These are phyloP conservation scores for Neonectria neomacrospora DNA, from an alignment of 2,329 filamentous ascomycete genomes.

Conservation along the genomic window DNA sequence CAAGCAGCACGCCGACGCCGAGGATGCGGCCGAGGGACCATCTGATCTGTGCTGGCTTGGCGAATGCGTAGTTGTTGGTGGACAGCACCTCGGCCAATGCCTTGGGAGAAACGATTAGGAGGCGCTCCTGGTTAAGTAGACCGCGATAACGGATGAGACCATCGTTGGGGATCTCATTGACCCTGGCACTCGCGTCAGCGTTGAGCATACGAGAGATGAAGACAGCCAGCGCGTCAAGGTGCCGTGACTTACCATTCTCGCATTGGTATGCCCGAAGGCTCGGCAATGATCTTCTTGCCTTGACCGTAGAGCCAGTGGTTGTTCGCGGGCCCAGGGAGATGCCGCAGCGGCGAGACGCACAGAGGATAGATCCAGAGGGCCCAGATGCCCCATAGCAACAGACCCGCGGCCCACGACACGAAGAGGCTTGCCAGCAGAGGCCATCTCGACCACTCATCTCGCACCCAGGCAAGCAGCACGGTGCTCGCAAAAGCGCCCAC, in stretches of 20 bases:
- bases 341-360: constrained; percentile 60
- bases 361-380: constrained; percentile 60
- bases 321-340: constrained; percentile 57
- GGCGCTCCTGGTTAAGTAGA: constrained; percentile 69
- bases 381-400: constrained; percentile 54
- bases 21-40: constrained; percentile 70
- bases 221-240: neutral
- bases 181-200: constrained; percentile 58
- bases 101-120: constrained; percentile 71
- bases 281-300: constrained; percentile 51
- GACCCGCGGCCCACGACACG: constrained; percentile 50
- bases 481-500: constrained; percentile 41
- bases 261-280: constrained; percentile 57
- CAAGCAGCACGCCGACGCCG: constrained; percentile 78
- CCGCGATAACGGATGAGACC: constrained; percentile 75
- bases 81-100: constrained; percentile 77
- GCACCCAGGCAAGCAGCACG: constrained; percentile 32
- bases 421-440: constrained; percentile 50
- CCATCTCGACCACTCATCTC: constrained; percentile 44
- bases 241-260: constrained; percentile 58
- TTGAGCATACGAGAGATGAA: neutral
- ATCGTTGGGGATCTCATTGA: constrained; percentile 70
- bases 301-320: constrained; percentile 63
- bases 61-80: constrained; percentile 75
- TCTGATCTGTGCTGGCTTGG: constrained; percentile 68